phyloP scores from a whole-genome alignment of 2,329 filamentous ascomycete species.

The Madurella fahalii region DNA sequence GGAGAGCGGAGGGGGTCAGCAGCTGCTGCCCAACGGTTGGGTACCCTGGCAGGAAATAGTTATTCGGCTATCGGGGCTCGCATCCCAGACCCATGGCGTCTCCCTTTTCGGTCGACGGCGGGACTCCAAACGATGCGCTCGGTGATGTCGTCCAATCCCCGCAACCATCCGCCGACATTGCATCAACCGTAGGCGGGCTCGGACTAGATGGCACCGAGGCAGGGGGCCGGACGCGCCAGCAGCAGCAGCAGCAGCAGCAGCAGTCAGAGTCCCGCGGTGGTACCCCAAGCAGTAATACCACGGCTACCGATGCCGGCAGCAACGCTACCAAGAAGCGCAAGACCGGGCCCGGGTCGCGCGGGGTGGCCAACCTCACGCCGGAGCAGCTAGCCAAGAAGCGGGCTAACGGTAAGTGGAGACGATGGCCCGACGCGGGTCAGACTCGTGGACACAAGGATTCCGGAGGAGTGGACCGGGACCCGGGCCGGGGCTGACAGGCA shows the following conservation, averaged over 20 bases:
- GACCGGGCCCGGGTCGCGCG: slow-evolving; percentile 42
- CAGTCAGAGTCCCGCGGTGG: neutral
- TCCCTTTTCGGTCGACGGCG: neutral
- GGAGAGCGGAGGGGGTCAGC: slow-evolving; percentile 1
- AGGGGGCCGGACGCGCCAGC: no score
- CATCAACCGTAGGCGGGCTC: no score
- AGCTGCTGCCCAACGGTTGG: neutral
- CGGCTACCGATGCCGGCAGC: slow-evolving; percentile 1
- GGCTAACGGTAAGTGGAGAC: slow-evolving; percentile 47
- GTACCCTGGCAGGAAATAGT: neutral
- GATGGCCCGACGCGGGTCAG: neutral
- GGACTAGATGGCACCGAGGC: no score
- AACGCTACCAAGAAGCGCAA: slow-evolving; percentile 43
- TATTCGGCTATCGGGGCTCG: neutral
- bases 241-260: no score
- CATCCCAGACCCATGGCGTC: slow-evolving; percentile 5
- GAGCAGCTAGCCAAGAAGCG: slow-evolving; percentile 69
- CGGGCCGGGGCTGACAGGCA: neutral
- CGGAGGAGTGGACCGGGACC: neutral
- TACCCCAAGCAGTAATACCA: neutral
- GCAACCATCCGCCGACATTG: neutral
- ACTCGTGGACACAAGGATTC: no score
- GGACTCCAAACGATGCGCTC: no score
- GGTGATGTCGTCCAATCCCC: neutral
- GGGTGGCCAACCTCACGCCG: slow-evolving; percentile 62